Conservation (phyloP, 495 filamentous ascomycete species). For the Opeltia flavorubescens region DNA sequence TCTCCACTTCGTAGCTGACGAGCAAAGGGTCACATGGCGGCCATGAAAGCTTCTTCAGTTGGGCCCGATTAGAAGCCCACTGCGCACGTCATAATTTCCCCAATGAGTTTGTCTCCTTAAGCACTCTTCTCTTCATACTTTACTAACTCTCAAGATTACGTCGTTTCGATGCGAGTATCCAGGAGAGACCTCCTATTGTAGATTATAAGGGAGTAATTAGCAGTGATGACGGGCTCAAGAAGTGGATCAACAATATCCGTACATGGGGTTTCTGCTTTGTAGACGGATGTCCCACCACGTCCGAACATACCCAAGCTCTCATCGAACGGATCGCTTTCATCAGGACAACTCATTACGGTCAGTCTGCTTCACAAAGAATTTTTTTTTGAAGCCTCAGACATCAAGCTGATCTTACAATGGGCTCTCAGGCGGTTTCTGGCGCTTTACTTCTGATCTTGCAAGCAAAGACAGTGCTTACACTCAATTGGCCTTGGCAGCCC, state of each 20-base stretch:
- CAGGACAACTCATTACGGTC: constrained; percentile 77
- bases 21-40: constrained; percentile 36
- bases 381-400: background rate
- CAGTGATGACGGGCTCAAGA: constrained; percentile 32
- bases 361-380: background rate
- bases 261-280: constrained; percentile 59
- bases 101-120: constrained; percentile 11
- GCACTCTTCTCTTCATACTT: background rate
- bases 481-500: constrained; percentile 53
- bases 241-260: constrained; percentile 46
- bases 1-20: constrained; percentile 18
- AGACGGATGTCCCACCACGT: constrained; percentile 46
- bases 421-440: constrained; percentile 68
- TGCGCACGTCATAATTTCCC: constrained; percentile 13
- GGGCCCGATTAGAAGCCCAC: constrained; percentile 32
- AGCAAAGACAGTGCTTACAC: constrained; percentile 93
- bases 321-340: constrained; percentile 74
- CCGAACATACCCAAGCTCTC: constrained; percentile 52
- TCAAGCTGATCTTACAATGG: background rate
- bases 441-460: constrained; percentile 78
- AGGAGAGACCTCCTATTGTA: constrained; percentile 33
- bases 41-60: constrained; percentile 42
- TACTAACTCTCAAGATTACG: constrained; percentile 7
- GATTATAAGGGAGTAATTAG: constrained; percentile 46
- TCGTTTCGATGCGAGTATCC: constrained; percentile 27